phyloP scores from a whole-genome alignment of 2,329 filamentous ascomycete genomes.

The Exophiala lecanii-corni region DNA sequence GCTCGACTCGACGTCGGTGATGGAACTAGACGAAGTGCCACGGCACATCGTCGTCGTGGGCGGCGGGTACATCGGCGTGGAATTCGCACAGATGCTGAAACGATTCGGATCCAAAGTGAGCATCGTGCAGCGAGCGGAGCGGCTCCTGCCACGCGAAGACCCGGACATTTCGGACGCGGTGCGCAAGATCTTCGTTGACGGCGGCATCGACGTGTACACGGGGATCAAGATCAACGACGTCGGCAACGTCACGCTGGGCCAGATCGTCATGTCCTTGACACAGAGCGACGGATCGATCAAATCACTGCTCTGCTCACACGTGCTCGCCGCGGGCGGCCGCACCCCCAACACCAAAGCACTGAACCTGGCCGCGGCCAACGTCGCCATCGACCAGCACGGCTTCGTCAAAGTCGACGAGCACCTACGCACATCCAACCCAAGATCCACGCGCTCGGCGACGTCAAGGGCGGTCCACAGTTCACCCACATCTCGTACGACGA shows the following conservation, averaged over 20 bases:
- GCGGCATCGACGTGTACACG: conserved; percentile 44
- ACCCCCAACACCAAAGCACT: conserved; percentile 47
- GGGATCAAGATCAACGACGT: conserved; percentile 30
- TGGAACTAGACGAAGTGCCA: conserved; percentile 33
- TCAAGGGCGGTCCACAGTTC: conserved; percentile 50
- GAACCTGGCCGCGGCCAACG: conserved; percentile 38
- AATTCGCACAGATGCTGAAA: conserved; percentile 51
- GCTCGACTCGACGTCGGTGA: conserved; percentile 25
- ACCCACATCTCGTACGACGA: conserved; percentile 56
- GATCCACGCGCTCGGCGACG: conserved; percentile 50
- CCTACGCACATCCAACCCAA: conserved; percentile 42
- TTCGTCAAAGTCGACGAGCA: conserved; percentile 43
- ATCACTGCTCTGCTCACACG: conserved; percentile 39
- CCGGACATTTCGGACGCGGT: conserved; percentile 44
- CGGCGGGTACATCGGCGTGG: conserved; percentile 50
- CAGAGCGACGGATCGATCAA: conserved; percentile 23
- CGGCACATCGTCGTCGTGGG: conserved; percentile 49
- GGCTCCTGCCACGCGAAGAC: conserved; percentile 46
- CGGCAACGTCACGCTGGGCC: conserved; percentile 28
- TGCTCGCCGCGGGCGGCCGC: conserved; percentile 49
- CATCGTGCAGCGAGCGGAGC: conserved; percentile 42
- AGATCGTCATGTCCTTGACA: conserved; percentile 20
- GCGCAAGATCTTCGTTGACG: conserved; percentile 41
- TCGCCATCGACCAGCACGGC: conserved; percentile 39
- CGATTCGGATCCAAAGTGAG: conserved; percentile 49